A percentile compares a stretch with the other conserved stretches of the same genome.
Evolutionary conservation across 2,329 filamentous ascomycete genomes (phyloP).

Genomic region (Claviceps paspali): DNA sequence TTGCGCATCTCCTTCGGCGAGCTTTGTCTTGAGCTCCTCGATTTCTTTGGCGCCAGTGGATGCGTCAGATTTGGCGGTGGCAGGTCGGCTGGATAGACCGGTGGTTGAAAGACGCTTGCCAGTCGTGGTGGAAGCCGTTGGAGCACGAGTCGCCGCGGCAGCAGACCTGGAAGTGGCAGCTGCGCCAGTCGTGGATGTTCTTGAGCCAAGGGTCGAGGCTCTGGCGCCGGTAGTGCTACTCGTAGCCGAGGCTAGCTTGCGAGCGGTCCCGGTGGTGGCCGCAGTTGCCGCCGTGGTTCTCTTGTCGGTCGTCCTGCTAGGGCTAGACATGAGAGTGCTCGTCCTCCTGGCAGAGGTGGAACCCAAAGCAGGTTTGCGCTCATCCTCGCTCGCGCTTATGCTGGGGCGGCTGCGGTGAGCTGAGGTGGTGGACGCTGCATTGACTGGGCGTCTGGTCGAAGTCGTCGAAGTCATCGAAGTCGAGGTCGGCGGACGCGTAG

Average conservation of each 20-base stretch:
- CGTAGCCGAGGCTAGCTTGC: constrained; percentile 19
- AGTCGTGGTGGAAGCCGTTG: constrained; percentile 27
- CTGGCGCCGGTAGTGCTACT: constrained; percentile 23
- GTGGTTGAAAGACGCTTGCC: constrained; percentile 42
- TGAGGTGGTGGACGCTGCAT: constrained; percentile 21
- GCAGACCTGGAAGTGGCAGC: constrained; percentile 20
- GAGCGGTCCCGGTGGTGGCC: constrained; percentile 16
- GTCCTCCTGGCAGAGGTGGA: constrained; percentile 25
- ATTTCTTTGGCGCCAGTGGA: constrained; percentile 37
- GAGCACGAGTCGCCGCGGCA: constrained; percentile 17
- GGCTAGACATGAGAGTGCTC: constrained; percentile 27
- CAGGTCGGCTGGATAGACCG: constrained; percentile 18
- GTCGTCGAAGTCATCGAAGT: constrained; percentile 18
- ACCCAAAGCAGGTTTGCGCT: constrained; percentile 27
- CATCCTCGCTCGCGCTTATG: constrained; percentile 34
- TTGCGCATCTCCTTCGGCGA: constrained; percentile 41
- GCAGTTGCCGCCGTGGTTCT: constrained; percentile 20
- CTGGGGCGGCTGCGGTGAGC: constrained; percentile 32
- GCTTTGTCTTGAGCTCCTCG: constrained; percentile 44
- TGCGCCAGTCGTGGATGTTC: constrained; percentile 15
- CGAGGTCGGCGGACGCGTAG: constrained; percentile 29
- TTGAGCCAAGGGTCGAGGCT: constrained; percentile 16
- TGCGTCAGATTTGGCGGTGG: constrained; percentile 22
- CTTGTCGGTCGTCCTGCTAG: constrained; percentile 19
- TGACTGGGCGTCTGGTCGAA: constrained; percentile 16